phyloP scores from a whole-genome alignment of 371 early-diverging fungal species.

The Cokeromyces recurvatus region DNA sequence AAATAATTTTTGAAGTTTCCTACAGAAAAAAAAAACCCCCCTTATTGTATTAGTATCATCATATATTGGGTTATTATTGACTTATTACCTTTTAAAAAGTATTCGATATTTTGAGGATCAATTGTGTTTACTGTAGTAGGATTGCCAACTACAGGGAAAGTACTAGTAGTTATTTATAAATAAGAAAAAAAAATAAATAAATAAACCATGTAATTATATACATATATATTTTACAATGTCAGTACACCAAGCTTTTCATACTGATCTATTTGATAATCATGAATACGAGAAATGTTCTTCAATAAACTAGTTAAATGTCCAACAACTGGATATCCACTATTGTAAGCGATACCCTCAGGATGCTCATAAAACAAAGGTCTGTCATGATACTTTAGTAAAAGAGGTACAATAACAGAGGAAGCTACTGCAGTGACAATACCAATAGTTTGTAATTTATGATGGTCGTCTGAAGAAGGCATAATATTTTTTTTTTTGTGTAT shows the following conservation, averaged over 20 bases:
- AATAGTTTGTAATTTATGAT: constrained; percentile 1
- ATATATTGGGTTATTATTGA: neutral
- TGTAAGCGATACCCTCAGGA: constrained; percentile 19
- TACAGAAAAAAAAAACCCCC: neutral
- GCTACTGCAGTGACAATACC: constrained; percentile 9
- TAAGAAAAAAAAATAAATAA: no score
- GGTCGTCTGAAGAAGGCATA: constrained; percentile 9
- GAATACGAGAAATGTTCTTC: constrained; percentile 12
- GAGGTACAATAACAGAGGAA: constrained; percentile 7
- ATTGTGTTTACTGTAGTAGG: constrained; percentile 30
- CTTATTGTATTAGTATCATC: no score
- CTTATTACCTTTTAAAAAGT: constrained; percentile 17
- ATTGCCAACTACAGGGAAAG: constrained; percentile 24
- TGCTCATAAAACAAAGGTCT: constrained; percentile 34
- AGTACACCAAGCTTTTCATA: constrained; percentile 14
- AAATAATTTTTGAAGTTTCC: constrained; percentile 57
- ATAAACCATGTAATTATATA: no score
- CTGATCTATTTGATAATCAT: constrained; percentile 11
- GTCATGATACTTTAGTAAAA: constrained; percentile 32
- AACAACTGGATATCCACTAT: constrained; percentile 25
- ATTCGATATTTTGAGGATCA: constrained; percentile 40
- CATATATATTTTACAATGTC: no score
- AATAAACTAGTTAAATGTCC: constrained; percentile 17
- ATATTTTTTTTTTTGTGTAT: no score
- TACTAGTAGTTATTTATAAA: constrained; percentile 7